A percentile compares a stretch with the other conserved stretches of the same genome.
Conservation (phyloP, 768 basidiomycete species). For the Kwoniella bestiolae region DNA sequence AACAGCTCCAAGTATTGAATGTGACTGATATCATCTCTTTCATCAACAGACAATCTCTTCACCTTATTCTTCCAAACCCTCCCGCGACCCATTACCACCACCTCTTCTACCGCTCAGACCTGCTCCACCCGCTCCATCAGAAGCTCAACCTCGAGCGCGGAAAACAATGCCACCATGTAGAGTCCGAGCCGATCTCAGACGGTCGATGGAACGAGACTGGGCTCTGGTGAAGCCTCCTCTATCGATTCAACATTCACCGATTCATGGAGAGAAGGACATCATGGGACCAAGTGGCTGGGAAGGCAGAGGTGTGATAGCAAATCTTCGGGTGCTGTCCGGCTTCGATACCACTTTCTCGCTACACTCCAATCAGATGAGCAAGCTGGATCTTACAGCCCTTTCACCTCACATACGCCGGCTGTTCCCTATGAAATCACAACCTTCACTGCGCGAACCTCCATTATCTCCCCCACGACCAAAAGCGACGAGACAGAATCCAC, state of each 20-base stretch:
- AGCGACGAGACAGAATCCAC: conserved; percentile 34
- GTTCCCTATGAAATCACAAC: conserved; percentile 17
- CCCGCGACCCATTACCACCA: conserved; percentile 18
- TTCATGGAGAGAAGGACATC: neutral
- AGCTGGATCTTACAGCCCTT: neutral
- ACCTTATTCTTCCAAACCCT: neutral
- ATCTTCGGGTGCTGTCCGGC: conserved; percentile 33
- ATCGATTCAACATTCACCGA: conserved; percentile 15
- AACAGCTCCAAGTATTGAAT: neutral
- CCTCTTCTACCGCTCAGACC: conserved; percentile 36
- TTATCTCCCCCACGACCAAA: conserved; percentile 23
- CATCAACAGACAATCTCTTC: conserved; percentile 2
- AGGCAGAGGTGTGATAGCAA: conserved; percentile 17
- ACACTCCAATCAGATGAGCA: neutral
- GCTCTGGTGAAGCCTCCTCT: conserved; percentile 29
- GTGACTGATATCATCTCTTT: neutral
- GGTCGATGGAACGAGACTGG: conserved; percentile 23
- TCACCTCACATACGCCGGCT: conserved; percentile 17
- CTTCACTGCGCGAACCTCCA: conserved; percentile 9
- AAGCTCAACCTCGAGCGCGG: conserved; percentile 19
- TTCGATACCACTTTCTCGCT: neutral
- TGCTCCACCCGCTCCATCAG: neutral
- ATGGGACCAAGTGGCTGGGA: conserved; percentile 41
- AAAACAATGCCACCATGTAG: conserved; percentile 13
- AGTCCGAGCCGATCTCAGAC: conserved; percentile 12